Percentiles rank a stretch among this genome's conserved stretches.
Evolutionary conservation across 345 rosid species (phyloP).

Genomic region (Salix exigua): DNA sequence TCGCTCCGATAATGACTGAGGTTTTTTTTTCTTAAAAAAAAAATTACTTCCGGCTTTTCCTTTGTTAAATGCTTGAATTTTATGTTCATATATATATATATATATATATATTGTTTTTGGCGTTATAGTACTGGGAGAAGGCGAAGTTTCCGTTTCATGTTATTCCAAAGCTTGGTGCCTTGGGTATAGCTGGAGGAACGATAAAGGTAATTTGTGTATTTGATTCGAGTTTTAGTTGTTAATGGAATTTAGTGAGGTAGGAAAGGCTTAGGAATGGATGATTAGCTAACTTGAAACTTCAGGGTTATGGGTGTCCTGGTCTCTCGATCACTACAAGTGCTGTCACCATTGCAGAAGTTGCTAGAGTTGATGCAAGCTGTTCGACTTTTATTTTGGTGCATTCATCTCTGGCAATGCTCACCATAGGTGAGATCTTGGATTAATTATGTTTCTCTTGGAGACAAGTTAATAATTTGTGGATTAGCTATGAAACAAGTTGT

Average conservation of each 20-base stretch:
- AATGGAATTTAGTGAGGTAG: not conserved
- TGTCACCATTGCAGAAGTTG: slow-evolving; percentile 62
- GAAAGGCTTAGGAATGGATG: slow-evolving; percentile 5
- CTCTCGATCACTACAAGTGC: slow-evolving; percentile 71
- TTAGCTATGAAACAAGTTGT: not conserved
- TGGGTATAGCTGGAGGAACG: slow-evolving; percentile 72
- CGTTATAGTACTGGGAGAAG: slow-evolving; percentile 86
- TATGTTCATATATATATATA: not conserved
- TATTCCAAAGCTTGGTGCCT: slow-evolving; percentile 67
- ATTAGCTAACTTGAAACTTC: slow-evolving; percentile 24
- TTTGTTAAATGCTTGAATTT: not conserved
- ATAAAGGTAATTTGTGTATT: slow-evolving; percentile 58
- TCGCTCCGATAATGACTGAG: slow-evolving; percentile 86
- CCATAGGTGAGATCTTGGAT: slow-evolving; percentile 63
- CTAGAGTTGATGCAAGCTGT: slow-evolving; percentile 98
- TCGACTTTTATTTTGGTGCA: slow-evolving; percentile 85
- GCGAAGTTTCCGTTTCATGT: slow-evolving; percentile 90
- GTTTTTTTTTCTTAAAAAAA: slow-evolving; percentile 22
- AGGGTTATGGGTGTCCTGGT: slow-evolving; percentile 98
- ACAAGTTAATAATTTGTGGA: not conserved
- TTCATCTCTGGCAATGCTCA: slow-evolving; percentile 88
- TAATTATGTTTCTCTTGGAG: not conserved
- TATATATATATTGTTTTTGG: not conserved
- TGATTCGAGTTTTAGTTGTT: not conserved
- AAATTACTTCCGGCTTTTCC: not conserved